Evolutionary conservation across 2,329 filamentous ascomycete genomes (phyloP), one percentile per base, ranked within the genome.

Genomic region (Diplodia sapinea): DNA sequence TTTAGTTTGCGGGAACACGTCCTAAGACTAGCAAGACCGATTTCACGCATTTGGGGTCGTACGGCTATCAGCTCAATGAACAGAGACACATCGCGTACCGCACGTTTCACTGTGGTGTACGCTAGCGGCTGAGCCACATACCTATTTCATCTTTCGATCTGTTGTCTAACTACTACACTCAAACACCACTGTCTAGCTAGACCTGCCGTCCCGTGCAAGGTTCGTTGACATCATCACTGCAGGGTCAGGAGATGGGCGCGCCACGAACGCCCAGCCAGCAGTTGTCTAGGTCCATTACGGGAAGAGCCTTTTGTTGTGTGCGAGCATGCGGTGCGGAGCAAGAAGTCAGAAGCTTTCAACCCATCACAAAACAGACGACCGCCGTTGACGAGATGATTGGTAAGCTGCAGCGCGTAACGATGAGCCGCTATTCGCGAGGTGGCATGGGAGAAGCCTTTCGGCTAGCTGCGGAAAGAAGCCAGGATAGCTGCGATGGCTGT

Each of bases 331-430:
- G 31, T 33, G 40, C 57, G 8, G 26, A 33, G 43, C 17, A 20
- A 11, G 43, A 23, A 20, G 26, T 8, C 33, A 8, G 15, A 12
- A 8, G 36, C 17, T 33, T 17, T 47, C 31, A 20, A 23, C 7
- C 23, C 36, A 49, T 49, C 20, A 49, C 40, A 13, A 49, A 49
- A 61, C 23, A 12, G 38, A n/a, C 23, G 8, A 61, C 49, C 56
- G 12, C 40, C 40, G 57, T 50, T 33, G 26, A 9, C 8, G 20
- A 40, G 17, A 1, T 17, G 13, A 50, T 62, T 62, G 40, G 57
- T 50, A 62, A 50, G 57, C 40, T 62, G 40, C 57, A 23, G 31
- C 40, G 26, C 40, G 7, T 31, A n/a, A 7, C 40, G n/a, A 31
- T 17, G 51, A 54, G 31, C 31, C 8, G 31, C 8, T 33, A 33